Percentiles rank a stretch among this genome's conserved stretches.
These are phyloP conservation scores for Aspergillus unguis DNA, from an alignment of 2,329 filamentous ascomycete genomes.

Conservation along the genomic window DNA sequence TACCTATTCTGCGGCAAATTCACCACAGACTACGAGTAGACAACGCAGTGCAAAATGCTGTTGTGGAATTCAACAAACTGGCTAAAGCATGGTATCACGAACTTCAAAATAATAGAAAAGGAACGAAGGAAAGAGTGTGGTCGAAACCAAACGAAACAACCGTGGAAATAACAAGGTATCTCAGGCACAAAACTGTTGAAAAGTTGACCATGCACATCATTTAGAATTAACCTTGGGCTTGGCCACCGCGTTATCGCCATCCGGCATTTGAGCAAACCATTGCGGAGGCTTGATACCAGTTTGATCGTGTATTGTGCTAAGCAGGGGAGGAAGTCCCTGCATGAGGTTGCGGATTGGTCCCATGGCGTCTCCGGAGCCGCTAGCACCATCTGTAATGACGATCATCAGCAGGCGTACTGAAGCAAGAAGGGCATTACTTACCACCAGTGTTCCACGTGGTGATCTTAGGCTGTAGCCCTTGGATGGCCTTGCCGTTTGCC, in stretches of 20 bases:
- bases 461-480: slow-evolving; percentile 82
- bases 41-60: too few relatives aligned
- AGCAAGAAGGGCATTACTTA: slow-evolving; percentile 6
- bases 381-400: slow-evolving; percentile 35
- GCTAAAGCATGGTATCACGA: neutral
- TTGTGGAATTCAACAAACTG: too few relatives aligned
- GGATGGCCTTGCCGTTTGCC: slow-evolving; percentile 72
- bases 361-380: slow-evolving; percentile 51
- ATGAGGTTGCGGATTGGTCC: slow-evolving; percentile 75
- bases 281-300: slow-evolving; percentile 76
- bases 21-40: too few relatives aligned
- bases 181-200: neutral
- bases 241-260: neutral
- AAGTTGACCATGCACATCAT: neutral
- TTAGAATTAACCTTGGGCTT: neutral
- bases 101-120: neutral
- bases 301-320: slow-evolving; percentile 84
- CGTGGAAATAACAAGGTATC: neutral
- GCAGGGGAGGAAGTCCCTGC: slow-evolving; percentile 76
- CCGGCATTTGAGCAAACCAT: slow-evolving; percentile 62
- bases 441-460: slow-evolving; percentile 80
- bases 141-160: neutral
- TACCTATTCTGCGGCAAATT: too few relatives aligned
- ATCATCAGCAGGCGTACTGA: neutral
- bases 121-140: neutral